Evolutionary conservation across 2,329 filamentous ascomycete species (phyloP).

Genomic region (Xylaria sp.): DNA sequence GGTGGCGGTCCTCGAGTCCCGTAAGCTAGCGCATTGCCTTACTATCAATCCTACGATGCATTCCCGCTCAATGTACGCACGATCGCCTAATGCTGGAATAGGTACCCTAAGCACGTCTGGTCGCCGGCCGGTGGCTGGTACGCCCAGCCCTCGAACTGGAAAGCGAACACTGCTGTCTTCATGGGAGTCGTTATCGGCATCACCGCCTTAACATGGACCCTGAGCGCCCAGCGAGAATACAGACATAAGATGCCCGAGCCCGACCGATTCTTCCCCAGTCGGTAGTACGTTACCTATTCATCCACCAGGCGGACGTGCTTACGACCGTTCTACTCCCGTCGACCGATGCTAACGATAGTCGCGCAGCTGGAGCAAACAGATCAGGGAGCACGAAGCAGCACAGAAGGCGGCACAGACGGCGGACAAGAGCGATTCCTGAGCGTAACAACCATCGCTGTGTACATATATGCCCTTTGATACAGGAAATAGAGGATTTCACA

Average conservation of each 20-base stretch:
- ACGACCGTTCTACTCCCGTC: neutral
- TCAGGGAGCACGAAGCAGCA: conserved; percentile 58
- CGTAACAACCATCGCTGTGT: conserved; percentile 33
- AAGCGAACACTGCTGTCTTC: conserved; percentile 85
- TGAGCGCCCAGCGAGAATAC: conserved; percentile 79
- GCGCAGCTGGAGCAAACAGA: conserved; percentile 58
- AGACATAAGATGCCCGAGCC: conserved; percentile 82
- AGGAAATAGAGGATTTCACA: conserved; percentile 35
- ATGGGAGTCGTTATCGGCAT: conserved; percentile 75
- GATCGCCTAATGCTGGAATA: conserved; percentile 52
- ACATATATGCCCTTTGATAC: conserved; percentile 40
- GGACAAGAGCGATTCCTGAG: conserved; percentile 45
- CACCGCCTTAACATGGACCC: conserved; percentile 72
- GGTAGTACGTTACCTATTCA: conserved; percentile 71
- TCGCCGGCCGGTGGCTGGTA: conserved; percentile 99
- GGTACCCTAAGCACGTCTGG: conserved; percentile 99
- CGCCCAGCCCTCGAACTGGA: conserved; percentile 94
- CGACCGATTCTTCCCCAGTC: conserved; percentile 83
- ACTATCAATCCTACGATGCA: conserved; percentile 21
- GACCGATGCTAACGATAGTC: conserved; percentile 28
- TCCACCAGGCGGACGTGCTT: too few species aligned
- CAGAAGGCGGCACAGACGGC: conserved; percentile 52
- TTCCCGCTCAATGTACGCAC: conserved; percentile 17
- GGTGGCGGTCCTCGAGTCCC: conserved; percentile 78
- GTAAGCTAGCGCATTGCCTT: conserved; percentile 55